Percentiles rank a stretch among this genome's conserved stretches.
phyloP scores from a whole-genome alignment of 768 basidiomycete genomes.

The Arthromyces matolae region DNA sequence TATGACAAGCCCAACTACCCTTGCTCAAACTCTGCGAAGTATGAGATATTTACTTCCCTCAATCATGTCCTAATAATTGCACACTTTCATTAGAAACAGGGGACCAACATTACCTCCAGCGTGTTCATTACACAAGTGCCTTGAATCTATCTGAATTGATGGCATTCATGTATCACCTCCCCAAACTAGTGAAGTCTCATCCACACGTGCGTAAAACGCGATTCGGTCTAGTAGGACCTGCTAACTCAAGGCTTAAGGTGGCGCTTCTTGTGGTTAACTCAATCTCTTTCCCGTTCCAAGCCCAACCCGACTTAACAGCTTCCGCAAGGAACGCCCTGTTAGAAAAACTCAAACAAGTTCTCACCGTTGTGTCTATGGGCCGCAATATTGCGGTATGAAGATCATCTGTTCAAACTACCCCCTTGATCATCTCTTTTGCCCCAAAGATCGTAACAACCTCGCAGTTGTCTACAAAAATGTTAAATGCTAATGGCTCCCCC shows the following conservation, averaged over 20 bases:
- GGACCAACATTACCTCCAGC: slow-evolving; percentile 15
- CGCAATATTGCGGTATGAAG: slow-evolving; percentile 46
- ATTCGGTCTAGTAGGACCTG: background rate
- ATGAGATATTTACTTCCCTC: too few species aligned
- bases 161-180: slow-evolving; percentile 53
- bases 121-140: slow-evolving; percentile 40
- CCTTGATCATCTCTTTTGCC: background rate
- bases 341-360: slow-evolving; percentile 47
- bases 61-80: too few species aligned
- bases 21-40: slow-evolving; percentile 29
- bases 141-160: slow-evolving; percentile 53
- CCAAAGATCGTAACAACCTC: slow-evolving; percentile 50
- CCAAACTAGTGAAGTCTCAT: slow-evolving; percentile 38
- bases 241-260: slow-evolving; percentile 41
- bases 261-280: slow-evolving; percentile 64
- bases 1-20: slow-evolving; percentile 32
- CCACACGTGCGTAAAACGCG: slow-evolving; percentile 37
- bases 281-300: slow-evolving; percentile 65
- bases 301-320: slow-evolving; percentile 33
- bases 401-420: background rate
- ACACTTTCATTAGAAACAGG: too few species aligned
- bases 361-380: slow-evolving; percentile 47
- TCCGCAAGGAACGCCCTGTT: slow-evolving; percentile 41
- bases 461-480: slow-evolving; percentile 66
- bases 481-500: slow-evolving; percentile 59